Base-by-base conservation (phyloP, 2,329 filamentous ascomycete genomes). In the Tolypocladium cylindrosporum region DNA sequence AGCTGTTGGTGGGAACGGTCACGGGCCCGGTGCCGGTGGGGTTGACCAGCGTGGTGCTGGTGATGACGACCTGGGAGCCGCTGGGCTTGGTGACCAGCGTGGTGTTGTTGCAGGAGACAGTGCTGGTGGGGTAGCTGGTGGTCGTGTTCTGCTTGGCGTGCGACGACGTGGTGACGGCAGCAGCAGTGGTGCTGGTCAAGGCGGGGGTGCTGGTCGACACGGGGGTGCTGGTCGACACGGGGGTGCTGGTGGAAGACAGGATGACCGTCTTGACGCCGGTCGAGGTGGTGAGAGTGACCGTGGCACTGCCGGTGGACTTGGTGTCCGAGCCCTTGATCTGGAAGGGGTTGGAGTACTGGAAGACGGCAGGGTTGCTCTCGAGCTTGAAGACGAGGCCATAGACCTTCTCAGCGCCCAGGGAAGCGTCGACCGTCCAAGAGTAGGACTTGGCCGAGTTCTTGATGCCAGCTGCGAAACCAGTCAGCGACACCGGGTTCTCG, bases 361-460 rank as follows among this genome's bases (percentile, higher is more conserved):
- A 37, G 31, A 77, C 71, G 13, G 55, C 61, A 27, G 73, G 57
- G 72, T 83, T 67, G 62, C 69, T 71, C 63, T 80, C 77, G 41
- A 78, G 74, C 61, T 69, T 69, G 71, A 87, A 74, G 72, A 77
- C 74, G 68, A 87, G 74, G 63, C 84, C 84, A 71, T 86, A 87
- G 66, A 77, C 76, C 56, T 72, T 73, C 45, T 74, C 67, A 58
- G 65, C 65, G 61, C 77, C 79, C 36, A 81, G 75, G 36, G 67
- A 61, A 60, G 73, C 65, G 67, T 73, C 74, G 55, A 86, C 75
- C 31, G 66, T 61, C 84, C 84, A 87, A 60, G 60, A 63, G 75
- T 73, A 85, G 21, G 65, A 63, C 57, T 75, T 77, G 41, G 65
- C 66, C 52, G 69, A 66, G 71, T 79, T 79, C 60, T 76, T 64